Evolutionary conservation across 2,329 filamentous ascomycete species (phyloP).

Genomic region (Paecilomyces niveus): DNA sequence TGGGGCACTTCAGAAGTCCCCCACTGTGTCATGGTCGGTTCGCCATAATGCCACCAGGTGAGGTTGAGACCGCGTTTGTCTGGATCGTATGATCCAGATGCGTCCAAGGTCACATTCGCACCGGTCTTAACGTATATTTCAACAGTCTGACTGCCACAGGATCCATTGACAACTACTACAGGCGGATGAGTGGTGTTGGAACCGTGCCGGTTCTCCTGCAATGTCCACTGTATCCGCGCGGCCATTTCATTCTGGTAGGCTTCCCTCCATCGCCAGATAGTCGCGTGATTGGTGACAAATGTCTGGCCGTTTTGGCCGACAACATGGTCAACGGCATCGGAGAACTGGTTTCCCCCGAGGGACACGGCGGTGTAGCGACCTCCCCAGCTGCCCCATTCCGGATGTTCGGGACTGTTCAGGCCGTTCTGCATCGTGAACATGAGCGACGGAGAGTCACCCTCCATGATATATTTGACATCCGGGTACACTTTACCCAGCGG

Average conservation of each 20-base stretch:
- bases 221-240: conserved; percentile 43
- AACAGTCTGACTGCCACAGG: not conserved
- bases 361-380: conserved; percentile 25
- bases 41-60: not conserved
- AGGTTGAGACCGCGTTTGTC: not conserved
- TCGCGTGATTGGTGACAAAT: conserved; percentile 38
- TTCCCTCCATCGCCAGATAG: conserved; percentile 48
- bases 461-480: conserved; percentile 44
- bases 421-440: conserved; percentile 38
- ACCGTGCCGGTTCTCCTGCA: conserved; percentile 7
- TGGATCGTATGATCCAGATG: not conserved
- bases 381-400: conserved; percentile 39
- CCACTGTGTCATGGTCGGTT: not conserved
- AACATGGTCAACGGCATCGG: conserved; percentile 28
- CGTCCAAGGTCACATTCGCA: not conserved
- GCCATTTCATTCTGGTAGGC: conserved; percentile 48
- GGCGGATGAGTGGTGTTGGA: not conserved
- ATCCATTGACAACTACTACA: not conserved
- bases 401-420: conserved; percentile 29
- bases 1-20: not conserved
- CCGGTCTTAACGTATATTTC: not conserved
- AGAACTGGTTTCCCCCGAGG: conserved; percentile 13
- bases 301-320: conserved; percentile 24
- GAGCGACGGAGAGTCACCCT: conserved; percentile 43
- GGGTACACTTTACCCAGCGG: conserved; percentile 41